A percentile compares a stretch with the other conserved stretches of the same genome.
Evolutionary conservation across 2,329 filamentous ascomycete genomes (phyloP).

Genomic region (Fusarium tricinctum): DNA sequence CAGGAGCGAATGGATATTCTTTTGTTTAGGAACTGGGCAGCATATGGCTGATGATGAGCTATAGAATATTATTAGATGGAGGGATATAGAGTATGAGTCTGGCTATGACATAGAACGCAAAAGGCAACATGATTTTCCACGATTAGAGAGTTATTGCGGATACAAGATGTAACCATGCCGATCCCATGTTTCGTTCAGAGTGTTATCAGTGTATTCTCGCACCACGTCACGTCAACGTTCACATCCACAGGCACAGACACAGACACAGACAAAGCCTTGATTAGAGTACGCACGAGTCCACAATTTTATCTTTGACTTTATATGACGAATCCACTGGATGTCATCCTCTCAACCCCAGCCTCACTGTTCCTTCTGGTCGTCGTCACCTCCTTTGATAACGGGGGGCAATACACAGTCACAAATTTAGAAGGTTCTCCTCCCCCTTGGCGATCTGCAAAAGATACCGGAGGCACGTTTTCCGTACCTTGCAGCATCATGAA

Average conservation of each 20-base stretch:
- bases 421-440: not conserved
- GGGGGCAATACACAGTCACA: not conserved
- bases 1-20: constrained; percentile 2
- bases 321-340: constrained; percentile 20
- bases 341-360: constrained; percentile 20
- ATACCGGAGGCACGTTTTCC: not conserved
- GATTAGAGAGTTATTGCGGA: constrained; percentile 1
- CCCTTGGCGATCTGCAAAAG: constrained; percentile 16
- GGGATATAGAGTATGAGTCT: constrained; percentile 13
- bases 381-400: constrained; percentile 20
- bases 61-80: not conserved
- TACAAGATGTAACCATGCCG: constrained; percentile 6
- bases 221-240: constrained; percentile 1
- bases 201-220: not conserved
- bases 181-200: constrained; percentile 6
- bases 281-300: not conserved
- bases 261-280: not conserved
- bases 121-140: not conserved
- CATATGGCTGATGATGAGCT: constrained; percentile 1
- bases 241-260: not conserved
- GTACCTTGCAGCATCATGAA: constrained; percentile 5
- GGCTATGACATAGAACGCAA: constrained; percentile 6
- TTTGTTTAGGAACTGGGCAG: constrained; percentile 5
- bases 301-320: constrained; percentile 9
- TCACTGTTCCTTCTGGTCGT: not conserved